Evolutionary conservation across 495 filamentous ascomycete genomes (phyloP), one percentile per base, ranked within the genome.

Genomic region (Penicillium daleae): DNA sequence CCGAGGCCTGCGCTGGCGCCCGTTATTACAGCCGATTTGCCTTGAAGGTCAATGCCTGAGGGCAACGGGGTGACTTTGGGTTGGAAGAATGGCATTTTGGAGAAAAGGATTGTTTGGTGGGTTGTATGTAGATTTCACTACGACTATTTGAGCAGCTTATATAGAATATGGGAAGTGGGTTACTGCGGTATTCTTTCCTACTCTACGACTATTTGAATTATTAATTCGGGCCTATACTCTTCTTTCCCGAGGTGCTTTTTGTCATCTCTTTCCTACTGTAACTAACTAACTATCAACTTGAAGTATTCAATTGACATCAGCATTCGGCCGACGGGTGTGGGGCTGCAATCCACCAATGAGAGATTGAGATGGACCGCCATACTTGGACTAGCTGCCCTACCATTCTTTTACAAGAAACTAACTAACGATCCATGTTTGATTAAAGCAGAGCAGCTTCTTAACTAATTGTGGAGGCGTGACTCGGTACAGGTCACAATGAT

Each of bases 1-100:
- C 67, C 67, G 35, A 70, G 26, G 24, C 65, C 67, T 19, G 56
- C 49, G 44, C 57, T 69, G 21, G 66, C 60, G 53, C 66, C 66
- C 12, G 66, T 69, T 21, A 69, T 49, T 10, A 69, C 56, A 27
- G 64, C 66, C 1, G 60, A 64, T 61, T 61, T 62, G 24, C 66
- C 66, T 17, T 55, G 44, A 39, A 70, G 60, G 32, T 69, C 56
- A 13, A 66, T 64, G 13, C 31, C 53, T 17, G 60, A 2, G 7
- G 52, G 53, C 9, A 62, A 17, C 1, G 60, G 60, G 15, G 26
- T 6, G n/a, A 62, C 13, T 19, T 57, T 57, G 6, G 55, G 55
- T n/a, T 57, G 55, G 51, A 54, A 21, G 51, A 54, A 9, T 31
- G 26, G 51, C 51, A 54, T 54, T 0, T 12, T 54, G 24, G 26